phyloP scores from a whole-genome alignment of 192 early-diverging fungal species.

The Backusella parvicylindrica region DNA sequence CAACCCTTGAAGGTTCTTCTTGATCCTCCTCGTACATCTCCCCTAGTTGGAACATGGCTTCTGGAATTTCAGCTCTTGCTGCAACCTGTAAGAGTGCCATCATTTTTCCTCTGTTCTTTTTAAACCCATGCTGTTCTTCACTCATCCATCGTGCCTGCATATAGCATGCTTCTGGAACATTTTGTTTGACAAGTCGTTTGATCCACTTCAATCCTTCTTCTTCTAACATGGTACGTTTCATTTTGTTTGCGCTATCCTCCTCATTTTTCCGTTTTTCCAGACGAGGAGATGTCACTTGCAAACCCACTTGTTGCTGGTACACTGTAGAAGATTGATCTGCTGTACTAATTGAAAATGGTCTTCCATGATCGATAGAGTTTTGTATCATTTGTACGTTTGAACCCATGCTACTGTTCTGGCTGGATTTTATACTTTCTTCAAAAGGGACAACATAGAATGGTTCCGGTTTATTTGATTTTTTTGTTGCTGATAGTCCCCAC shows the following conservation, averaged over 20 bases:
- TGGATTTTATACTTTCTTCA: not conserved
- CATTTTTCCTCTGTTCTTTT: constrained; percentile 10
- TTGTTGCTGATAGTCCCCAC: not conserved
- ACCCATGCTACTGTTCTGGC: not conserved
- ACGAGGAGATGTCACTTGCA: not conserved
- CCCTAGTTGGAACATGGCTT: constrained; percentile 61
- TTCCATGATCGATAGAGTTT: not conserved
- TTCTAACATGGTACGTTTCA: constrained; percentile 15
- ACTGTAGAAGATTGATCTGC: not conserved
- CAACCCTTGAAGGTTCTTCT: constrained; percentile 47
- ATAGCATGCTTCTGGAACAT: constrained; percentile 68
- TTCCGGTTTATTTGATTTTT: not conserved
- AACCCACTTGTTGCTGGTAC: not conserved
- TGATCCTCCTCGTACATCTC: not conserved
- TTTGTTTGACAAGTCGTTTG: constrained; percentile 59
- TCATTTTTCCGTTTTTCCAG: not conserved
- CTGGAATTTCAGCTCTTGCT: constrained; percentile 57
- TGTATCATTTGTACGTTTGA: not conserved
- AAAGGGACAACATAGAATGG: not conserved
- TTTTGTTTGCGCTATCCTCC: not conserved
- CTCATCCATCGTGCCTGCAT: constrained; percentile 72
- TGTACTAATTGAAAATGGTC: not conserved
- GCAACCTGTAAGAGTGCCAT: constrained; percentile 50
- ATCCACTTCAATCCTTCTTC: constrained; percentile 68
- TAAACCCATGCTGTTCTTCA: constrained; percentile 45